A percentile compares a stretch with the other conserved stretches of the same genome.
These are phyloP conservation scores for Wickerhamomyces sp. DNA, from an alignment of 1,139 yeast genomes.

Conservation along the genomic window DNA sequence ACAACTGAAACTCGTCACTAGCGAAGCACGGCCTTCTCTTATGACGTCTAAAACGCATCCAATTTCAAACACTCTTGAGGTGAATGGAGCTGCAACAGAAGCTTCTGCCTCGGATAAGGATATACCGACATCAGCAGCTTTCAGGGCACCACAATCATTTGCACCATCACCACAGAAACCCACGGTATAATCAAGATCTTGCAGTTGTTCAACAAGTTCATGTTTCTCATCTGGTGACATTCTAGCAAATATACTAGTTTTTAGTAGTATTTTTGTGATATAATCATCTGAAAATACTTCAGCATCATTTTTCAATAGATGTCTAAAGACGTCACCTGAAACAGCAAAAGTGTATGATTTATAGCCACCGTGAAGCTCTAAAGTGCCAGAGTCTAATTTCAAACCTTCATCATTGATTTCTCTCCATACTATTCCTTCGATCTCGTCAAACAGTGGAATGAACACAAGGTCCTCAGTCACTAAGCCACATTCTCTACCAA, in stretches of 20 bases:
- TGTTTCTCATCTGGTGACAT: slow-evolving; percentile 99
- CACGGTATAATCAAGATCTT: slow-evolving; percentile 80
- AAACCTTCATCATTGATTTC: slow-evolving; percentile 54
- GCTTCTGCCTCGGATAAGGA: slow-evolving; percentile 98
- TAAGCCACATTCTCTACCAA: slow-evolving; percentile 78
- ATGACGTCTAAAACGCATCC: slow-evolving; percentile 90
- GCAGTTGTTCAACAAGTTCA: slow-evolving; percentile 85
- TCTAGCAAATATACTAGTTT: slow-evolving; percentile 80
- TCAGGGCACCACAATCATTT: slow-evolving; percentile 95
- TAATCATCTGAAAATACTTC: slow-evolving; percentile 31
- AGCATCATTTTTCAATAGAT: slow-evolving; percentile 51
- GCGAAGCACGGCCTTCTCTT: slow-evolving; percentile 89
- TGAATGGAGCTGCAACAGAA: slow-evolving; percentile 97
- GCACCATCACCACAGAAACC: slow-evolving; percentile 99
- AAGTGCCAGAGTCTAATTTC: slow-evolving; percentile 56
- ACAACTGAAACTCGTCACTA: slow-evolving; percentile 93
- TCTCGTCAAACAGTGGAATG: slow-evolving; percentile 55
- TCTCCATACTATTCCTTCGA: slow-evolving; percentile 46
- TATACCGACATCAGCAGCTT: slow-evolving; percentile 96
- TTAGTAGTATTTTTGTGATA: slow-evolving; percentile 60
- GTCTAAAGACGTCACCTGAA: slow-evolving; percentile 88
- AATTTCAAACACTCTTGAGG: slow-evolving; percentile 84
- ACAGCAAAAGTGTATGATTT: slow-evolving; percentile 67
- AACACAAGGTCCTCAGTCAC: slow-evolving; percentile 50
- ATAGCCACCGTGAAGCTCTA: slow-evolving; percentile 29